phyloP scores from a whole-genome alignment of 345 rosid genomes.

The Luvunga scandens region DNA sequence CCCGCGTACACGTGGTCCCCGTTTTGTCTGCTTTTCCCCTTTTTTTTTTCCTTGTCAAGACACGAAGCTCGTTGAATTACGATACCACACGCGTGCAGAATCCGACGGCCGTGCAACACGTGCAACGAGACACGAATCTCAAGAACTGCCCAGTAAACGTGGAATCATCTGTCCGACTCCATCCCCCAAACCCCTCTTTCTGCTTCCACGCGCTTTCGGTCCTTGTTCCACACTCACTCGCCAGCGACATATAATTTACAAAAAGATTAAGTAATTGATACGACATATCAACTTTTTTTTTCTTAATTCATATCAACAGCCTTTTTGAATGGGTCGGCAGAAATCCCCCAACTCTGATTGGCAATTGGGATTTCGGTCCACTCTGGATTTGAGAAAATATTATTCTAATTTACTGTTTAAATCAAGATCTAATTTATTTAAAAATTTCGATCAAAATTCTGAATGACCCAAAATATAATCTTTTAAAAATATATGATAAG shows the following conservation, averaged over 20 bases:
- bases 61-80: not conserved
- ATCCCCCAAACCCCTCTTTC: not conserved
- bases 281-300: no score
- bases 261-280: no score
- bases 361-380: no score
- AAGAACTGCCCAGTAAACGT: conserved; percentile 26
- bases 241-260: no score
- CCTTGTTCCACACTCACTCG: not conserved
- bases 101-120: conserved; percentile 32
- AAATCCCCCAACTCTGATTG: no score
- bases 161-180: conserved; percentile 28
- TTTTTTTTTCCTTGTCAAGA: not conserved
- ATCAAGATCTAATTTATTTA: no score
- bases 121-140: conserved; percentile 34
- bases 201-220: not conserved
- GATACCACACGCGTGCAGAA: not conserved
- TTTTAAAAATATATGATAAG: fast-evolving
- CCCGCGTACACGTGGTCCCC: conserved; percentile 38
- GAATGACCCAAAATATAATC: fast-evolving
- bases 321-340: no score
- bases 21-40: conserved; percentile 23
- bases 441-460: no score
- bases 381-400: no score
- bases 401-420: no score
- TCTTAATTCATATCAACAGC: no score